Evolutionary conservation across 202 grass and related monocot species (phyloP).

Genomic region (Schoenoplectus triqueter): DNA sequence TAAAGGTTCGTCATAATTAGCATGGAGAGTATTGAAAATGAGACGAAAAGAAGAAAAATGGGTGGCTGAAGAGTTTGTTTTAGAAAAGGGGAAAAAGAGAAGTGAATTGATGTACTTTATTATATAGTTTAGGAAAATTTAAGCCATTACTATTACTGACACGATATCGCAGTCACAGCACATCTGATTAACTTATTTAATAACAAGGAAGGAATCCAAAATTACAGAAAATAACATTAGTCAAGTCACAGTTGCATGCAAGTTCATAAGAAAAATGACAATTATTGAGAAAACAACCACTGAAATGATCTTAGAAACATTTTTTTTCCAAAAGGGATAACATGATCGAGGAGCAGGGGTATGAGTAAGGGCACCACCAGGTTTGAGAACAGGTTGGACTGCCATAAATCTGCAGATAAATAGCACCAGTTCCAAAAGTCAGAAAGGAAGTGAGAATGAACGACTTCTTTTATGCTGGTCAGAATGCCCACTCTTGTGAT

Average conservation of each 20-base stretch:
- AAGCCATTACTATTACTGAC: not conserved
- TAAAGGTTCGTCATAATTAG: not conserved
- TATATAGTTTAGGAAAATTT: too few relatives aligned
- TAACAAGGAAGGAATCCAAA: not conserved
- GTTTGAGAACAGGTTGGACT: not conserved
- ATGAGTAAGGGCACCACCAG: not conserved
- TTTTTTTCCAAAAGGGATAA: too few relatives aligned
- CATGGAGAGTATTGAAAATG: too few relatives aligned
- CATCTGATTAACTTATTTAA: not conserved
- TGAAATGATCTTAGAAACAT: not conserved
- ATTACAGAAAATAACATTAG: not conserved
- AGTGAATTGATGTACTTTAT: too few relatives aligned
- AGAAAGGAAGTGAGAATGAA: not conserved
- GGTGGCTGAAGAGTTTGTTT: too few relatives aligned
- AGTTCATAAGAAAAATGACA: not conserved
- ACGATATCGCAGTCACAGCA: not conserved
- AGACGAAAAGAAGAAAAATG: too few relatives aligned
- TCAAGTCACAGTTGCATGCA: not conserved
- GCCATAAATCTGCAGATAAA: not conserved
- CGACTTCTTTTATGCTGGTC: not conserved
- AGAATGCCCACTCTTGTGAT: not conserved
- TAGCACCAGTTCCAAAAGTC: constrained; percentile 3
- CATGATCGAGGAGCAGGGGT: too few relatives aligned
- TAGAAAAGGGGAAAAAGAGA: too few relatives aligned
- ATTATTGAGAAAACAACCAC: not conserved